Base-by-base conservation (phyloP, 148 eudicot species). In the Silene uniflora region DNA sequence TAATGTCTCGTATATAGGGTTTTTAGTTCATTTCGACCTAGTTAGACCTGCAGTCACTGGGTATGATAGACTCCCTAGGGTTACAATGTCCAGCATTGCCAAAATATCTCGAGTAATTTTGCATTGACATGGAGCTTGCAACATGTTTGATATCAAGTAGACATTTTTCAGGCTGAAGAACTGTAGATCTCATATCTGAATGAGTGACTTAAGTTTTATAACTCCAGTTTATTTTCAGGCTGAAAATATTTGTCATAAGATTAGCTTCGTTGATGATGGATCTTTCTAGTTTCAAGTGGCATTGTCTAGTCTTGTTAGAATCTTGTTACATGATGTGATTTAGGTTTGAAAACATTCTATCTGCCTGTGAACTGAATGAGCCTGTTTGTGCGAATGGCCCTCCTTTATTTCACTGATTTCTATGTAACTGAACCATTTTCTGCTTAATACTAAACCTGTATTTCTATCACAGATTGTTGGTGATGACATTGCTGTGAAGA, bases 401-500 rank as follows among this genome's bases (percentile, higher is more conserved):
- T 3, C 64, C 14, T 22, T 24, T 75, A 44, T 19, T 80, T 63
- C 46, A 46, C n/a, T n/a, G 35, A 62, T 68, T 71, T 39, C 12
- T 59, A 64, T 70, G 19, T 62, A 63, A 55, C 56, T 58, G 22
- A 56, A 23, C 32, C 54, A 25, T 73, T 18, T 84, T 76, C 65
- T 75, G n/a, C 80, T 54, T 44, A 54, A 71, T 27, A 55, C 62
- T 52, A 42, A 52, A 24, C 19, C 22, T 71, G 42, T 35, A 16
- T 5, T 52, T 71, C 44, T 71, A 10, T 25, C 19, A 27, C 86
- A 95, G 99, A 83, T 95, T 74, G 89, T 92, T 73, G 98, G 99
- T 83, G 98, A 92, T 79, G 67, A 75, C 75, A 81, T 80, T 86
- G 83, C 88, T 54, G 99, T 95, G 73, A 95, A 92, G 83, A 89